Base-by-base conservation (phyloP, 2,329 filamentous ascomycete genomes). In the Canariomyces notabilis region DNA sequence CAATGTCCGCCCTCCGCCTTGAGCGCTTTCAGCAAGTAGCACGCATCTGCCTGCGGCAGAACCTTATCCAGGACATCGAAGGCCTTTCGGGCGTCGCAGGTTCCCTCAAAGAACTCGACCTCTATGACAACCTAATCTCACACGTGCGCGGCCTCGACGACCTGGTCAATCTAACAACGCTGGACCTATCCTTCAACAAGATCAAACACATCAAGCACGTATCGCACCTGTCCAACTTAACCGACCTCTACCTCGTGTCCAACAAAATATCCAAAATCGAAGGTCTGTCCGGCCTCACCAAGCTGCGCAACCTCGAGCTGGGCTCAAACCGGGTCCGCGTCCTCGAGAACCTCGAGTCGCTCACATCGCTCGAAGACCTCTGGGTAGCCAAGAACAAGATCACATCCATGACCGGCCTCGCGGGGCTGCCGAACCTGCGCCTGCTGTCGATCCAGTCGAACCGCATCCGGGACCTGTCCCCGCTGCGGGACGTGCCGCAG, bases 321-420 rank as follows among this genome's bases (percentile, higher is more conserved):
- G 93, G 87, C 2, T 94, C 89, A 15, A 98, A 98, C 67, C 78
- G 88, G 37, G 93, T 98, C 62, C 78, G 89, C 49, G 85, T 91
- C 64, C 89, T 98, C 46, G 77, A 89, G 61, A 93, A 93, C 50
- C 74, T 98, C 23, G 87, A 93, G 33, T 77, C 78, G 2, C 71
- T 97, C 37, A 77, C 74, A n/a, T 76, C 77, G 6, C 70, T 98
- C n/a, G 84, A 94, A 64, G 82, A 95, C 64, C 74, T 96, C 14
- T 97, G 90, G 90, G 71, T 97, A 15, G 93, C 88, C 48, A 97
- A 95, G 76, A 96, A 96, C 72, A 96, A 95, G 64, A 95, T 98
- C 58, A 86, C 85, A 0, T 80, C 89, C 60, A 80, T 97, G 52
- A 82, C 79, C 53, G 85, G 87, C 42, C 77, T 97, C 14, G 75